Evolutionary conservation across 2,329 filamentous ascomycete genomes (phyloP).

Genomic region (Aureobasidium melanogenum): DNA sequence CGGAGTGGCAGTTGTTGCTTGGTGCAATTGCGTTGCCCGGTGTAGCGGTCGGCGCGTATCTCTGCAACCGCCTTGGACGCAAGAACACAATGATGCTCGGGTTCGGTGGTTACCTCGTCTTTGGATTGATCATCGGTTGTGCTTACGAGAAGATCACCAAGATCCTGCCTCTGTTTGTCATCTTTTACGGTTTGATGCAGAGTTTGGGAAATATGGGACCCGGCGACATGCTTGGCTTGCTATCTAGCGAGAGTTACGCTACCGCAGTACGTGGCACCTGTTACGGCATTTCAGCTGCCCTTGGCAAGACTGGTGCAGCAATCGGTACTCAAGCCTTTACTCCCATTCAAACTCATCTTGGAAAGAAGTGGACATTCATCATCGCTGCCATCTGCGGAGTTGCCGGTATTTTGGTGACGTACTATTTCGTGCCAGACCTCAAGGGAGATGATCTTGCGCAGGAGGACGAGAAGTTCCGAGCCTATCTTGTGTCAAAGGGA

Average conservation of each 20-base stretch:
- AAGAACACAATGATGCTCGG: slow-evolving; percentile 45
- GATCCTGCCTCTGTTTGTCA: slow-evolving; percentile 41
- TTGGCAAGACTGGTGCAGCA: slow-evolving; percentile 45
- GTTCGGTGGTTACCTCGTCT: slow-evolving; percentile 40
- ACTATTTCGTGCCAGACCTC: slow-evolving; percentile 39
- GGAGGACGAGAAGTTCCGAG: slow-evolving; percentile 37
- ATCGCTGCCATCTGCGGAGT: slow-evolving; percentile 44
- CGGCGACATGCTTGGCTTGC: slow-evolving; percentile 42
- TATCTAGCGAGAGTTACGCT: slow-evolving; percentile 44
- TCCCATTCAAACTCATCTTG: slow-evolving; percentile 37
- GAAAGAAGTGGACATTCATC: slow-evolving; percentile 44
- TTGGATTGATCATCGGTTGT: slow-evolving; percentile 45
- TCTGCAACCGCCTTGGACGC: slow-evolving; percentile 41
- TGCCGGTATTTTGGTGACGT: slow-evolving; percentile 39
- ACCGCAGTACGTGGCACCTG: slow-evolving; percentile 44
- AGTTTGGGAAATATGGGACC: slow-evolving; percentile 43
- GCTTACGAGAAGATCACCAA: slow-evolving; percentile 40
- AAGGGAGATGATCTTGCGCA: slow-evolving; percentile 36
- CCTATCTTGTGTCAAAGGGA: slow-evolving; percentile 36
- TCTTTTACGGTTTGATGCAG: slow-evolving; percentile 46
- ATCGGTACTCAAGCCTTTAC: slow-evolving; percentile 40
- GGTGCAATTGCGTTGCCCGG: slow-evolving; percentile 39
- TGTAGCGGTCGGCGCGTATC: slow-evolving; percentile 40
- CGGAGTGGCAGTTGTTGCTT: slow-evolving; percentile 39
- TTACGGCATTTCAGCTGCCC: slow-evolving; percentile 42